Base-by-base conservation (phyloP, 345 rosid genomes). In the Clausena lansium region DNA sequence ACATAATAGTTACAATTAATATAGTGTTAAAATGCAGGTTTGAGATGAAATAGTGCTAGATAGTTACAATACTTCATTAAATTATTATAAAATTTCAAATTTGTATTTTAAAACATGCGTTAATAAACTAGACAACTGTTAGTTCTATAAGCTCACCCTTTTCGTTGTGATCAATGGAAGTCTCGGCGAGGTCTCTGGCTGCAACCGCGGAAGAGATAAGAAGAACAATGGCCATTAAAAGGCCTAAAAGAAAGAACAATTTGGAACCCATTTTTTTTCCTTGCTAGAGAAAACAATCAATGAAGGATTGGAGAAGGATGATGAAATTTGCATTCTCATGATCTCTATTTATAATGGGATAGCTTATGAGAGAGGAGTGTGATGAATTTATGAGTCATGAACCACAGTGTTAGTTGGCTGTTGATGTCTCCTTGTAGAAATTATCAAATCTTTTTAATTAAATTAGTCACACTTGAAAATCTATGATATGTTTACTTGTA, bases 161-260 rank as follows among this genome's bases (percentile, higher is more conserved):
- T 14, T 70, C 73, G 22, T 28, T 71, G 59, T 41, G 39, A 33
- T 64, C 47, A 6, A 52, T 38, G 24, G 80, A 33, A 6, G 79
- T 74, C 77, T 74, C 77, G 36, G 81, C 74, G 25, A 77, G 72
- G 73, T 83, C 77, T 60, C 81, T 70, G 19, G 87, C 84, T 7
- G 78, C 54, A 9, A 78, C 86, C 22, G 79, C 77, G 1, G 75
- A 73, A 13, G 78, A 77, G 39, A 84, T 38, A 33, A 79, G 80
- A 58, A 81, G 87, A 36, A 63, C 70, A 50, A 66, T n/a, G 7
- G 77, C 82, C 10, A 73, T 32, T 20, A 73, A 35, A 32, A 73
- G 67, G 1, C 74, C 82, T 17, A 84, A 39, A 2, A 70, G 30
- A 39, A 81, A 63, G 67, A 81, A 58, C 50, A 35, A 67, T 63